Base-by-base conservation (phyloP, 306 rosid genomes). In the Fragaria iinumae region DNA sequence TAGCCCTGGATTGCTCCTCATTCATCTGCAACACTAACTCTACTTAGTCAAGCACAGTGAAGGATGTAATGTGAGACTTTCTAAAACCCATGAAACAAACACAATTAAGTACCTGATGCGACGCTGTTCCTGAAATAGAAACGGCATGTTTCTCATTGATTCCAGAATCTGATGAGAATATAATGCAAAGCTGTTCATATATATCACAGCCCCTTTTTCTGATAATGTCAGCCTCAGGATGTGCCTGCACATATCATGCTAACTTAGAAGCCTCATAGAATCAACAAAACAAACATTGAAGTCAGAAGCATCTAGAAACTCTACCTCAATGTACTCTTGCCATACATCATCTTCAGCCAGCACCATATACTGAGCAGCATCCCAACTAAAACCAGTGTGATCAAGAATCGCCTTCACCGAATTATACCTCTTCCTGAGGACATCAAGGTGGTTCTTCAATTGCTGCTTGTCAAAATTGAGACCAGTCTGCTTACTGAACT, bases 371-470 rank as follows among this genome's bases (percentile, higher is more conserved):
- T 41, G 52, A 67, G 9, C 52, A 20, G 21, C 71, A 39, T 67
- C 71, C 71, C 71, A 67, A 43, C 50, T 67, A n/a, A 67, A 67
- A 0, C 71, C 52, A n/a, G 27, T 21, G 20, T 41, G 49, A 21
- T 11, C 4, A 3, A 41, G 71, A 67, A 67, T 67, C 18, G 29
- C 29, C 50, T 41, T 67, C 29, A 67, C 52, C 8, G 18, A n/a
- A 41, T 67, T 67, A n/a, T 67, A 43, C 25, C 71, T 67, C 52
- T 67, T 67, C 52, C 71, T 67, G 2, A 67, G 52, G 39, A 67
- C 71, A 67, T 67, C 71, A 12, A 67, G 71, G 71, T 67, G 71
- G 52, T 67, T 67, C 71, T 67, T 67, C 71, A 67, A n/a, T 67
- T 67, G 71, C 25, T 39, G 71, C 71, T 67, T 67, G 4, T 41